Conservation (phyloP, 2,329 filamentous ascomycete genomes). For the Chaetomium sp. region DNA sequence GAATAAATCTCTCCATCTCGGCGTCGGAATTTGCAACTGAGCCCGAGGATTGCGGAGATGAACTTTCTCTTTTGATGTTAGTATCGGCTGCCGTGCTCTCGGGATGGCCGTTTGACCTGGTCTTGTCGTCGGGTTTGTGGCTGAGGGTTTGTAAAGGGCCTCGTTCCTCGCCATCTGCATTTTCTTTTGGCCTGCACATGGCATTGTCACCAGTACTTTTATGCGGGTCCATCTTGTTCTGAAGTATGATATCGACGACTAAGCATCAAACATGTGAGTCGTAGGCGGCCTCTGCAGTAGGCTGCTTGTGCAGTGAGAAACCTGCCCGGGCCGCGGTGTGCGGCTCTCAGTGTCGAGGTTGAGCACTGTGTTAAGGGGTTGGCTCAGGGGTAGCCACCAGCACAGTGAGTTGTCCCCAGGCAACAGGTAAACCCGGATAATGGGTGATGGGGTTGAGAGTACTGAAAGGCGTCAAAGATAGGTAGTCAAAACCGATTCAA, state of each 20-base stretch:
- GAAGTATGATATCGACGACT: conserved; percentile 14
- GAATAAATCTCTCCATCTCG: conserved; percentile 11
- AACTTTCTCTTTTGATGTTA: background rate
- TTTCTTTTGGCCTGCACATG: conserved; percentile 2
- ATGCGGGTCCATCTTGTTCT: conserved; percentile 11
- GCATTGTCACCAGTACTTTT: background rate
- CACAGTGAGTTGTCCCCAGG: background rate
- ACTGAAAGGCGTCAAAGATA: background rate
- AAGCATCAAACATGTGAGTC: conserved; percentile 13
- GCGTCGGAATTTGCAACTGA: background rate
- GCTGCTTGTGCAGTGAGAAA: background rate
- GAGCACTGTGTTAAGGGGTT: background rate
- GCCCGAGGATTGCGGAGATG: background rate
- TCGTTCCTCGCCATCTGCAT: background rate
- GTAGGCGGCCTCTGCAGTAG: background rate
- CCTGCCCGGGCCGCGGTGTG: no score
- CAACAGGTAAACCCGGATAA: background rate
- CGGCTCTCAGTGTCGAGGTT: background rate
- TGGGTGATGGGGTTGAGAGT: background rate
- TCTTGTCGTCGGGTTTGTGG: conserved; percentile 22
- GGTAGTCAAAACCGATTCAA: background rate
- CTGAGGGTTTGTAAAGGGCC: background rate
- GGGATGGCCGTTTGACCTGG: conserved; percentile 5
- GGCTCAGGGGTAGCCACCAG: conserved; percentile 10
- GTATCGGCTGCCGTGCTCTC: no score